phyloP scores from a whole-genome alignment of 2,329 filamentous ascomycete species.

The Epichloe baconii region DNA sequence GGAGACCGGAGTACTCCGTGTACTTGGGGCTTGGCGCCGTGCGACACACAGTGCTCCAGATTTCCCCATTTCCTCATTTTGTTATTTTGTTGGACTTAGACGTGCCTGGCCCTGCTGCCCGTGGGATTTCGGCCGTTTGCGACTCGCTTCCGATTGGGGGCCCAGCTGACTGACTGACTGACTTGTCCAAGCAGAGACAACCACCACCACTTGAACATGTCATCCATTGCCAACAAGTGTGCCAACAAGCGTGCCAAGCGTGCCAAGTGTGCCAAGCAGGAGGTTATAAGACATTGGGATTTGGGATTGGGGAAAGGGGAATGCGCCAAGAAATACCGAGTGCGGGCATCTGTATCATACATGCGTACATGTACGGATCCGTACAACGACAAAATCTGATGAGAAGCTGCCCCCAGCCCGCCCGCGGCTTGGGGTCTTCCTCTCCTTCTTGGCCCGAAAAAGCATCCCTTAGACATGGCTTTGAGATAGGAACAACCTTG shows the following conservation, averaged over 20 bases:
- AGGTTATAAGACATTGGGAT: neutral
- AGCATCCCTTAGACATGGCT: conserved; percentile 7
- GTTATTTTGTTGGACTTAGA: neutral
- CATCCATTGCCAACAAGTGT: neutral
- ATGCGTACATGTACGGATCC: no score
- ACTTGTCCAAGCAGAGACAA: neutral
- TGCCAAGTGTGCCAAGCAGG: neutral
- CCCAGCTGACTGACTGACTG: no score
- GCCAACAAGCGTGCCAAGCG: neutral
- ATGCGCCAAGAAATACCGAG: neutral
- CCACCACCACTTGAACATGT: neutral
- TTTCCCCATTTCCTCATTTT: neutral
- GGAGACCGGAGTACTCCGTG: neutral
- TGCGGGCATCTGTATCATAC: no score
- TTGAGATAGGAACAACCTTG: conserved; percentile 11
- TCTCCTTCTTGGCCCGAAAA: neutral
- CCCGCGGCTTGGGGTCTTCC: no score
- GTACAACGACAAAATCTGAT: neutral
- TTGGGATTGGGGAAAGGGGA: neutral
- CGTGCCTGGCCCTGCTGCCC: neutral
- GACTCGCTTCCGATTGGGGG: neutral
- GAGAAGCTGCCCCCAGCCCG: no score
- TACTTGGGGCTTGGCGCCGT: conserved; percentile 4
- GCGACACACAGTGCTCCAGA: conserved; percentile 6
- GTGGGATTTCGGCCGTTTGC: conserved; percentile 1